Conservation (phyloP, 306 rosid species). For the Dryas drummondii region DNA sequence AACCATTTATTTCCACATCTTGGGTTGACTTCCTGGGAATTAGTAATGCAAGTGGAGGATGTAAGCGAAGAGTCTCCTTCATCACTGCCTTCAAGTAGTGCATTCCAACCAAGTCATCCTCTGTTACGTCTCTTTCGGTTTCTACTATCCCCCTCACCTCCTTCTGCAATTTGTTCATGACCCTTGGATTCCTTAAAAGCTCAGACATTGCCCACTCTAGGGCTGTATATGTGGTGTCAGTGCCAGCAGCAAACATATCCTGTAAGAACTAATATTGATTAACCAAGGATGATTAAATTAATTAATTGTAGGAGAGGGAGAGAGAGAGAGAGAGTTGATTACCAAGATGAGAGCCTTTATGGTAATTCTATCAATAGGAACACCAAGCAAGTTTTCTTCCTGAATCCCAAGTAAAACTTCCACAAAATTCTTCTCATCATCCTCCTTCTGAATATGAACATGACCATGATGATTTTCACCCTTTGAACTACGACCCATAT, state of each 20-base stretch:
- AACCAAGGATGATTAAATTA: too few relatives aligned
- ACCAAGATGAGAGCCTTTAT: slow-evolving; percentile 50
- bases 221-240: slow-evolving; percentile 32
- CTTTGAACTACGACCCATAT: not conserved
- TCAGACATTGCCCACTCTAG: slow-evolving; percentile 55
- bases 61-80: slow-evolving; percentile 34
- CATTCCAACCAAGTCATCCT: slow-evolving; percentile 40
- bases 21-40: slow-evolving; percentile 31
- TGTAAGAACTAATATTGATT: not conserved
- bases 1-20: slow-evolving; percentile 15
- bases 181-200: slow-evolving; percentile 27
- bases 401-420: slow-evolving; percentile 48
- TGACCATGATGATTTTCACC: not conserved
- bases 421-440: slow-evolving; percentile 38
- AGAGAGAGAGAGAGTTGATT: not conserved
- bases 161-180: slow-evolving; percentile 3
- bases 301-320: not conserved
- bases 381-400: slow-evolving; percentile 26
- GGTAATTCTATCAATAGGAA: slow-evolving; percentile 30
- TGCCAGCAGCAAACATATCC: slow-evolving; percentile 50
- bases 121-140: not conserved
- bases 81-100: slow-evolving; percentile 44
- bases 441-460: not conserved
- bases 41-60: slow-evolving; percentile 40
- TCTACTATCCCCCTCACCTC: not conserved